A percentile compares a stretch with the other conserved stretches of the same genome.
These are phyloP conservation scores for Breviolum minutum DNA, from an alignment of 73 alveolate species.

Conservation along the genomic window DNA sequence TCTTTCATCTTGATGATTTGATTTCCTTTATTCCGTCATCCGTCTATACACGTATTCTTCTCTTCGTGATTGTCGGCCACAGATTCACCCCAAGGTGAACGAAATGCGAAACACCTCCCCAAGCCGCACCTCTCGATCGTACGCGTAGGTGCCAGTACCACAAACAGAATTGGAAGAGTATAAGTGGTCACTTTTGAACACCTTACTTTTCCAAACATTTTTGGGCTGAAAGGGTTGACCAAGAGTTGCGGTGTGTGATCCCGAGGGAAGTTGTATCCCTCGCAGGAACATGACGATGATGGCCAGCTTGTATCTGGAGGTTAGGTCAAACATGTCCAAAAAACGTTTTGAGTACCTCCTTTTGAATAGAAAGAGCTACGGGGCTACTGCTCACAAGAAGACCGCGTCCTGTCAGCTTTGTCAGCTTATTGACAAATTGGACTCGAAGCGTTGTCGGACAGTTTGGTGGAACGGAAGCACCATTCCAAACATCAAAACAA, in stretches of 20 bases:
- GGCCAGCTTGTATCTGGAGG: too few relatives aligned
- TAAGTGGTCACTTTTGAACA: background rate
- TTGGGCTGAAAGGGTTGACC: too few relatives aligned
- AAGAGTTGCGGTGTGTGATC: too few relatives aligned
- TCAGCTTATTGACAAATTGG: background rate
- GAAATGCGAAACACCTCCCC: background rate
- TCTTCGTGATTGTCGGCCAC: background rate
- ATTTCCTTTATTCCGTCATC: background rate
- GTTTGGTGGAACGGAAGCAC: too few relatives aligned
- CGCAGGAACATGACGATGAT: too few relatives aligned
- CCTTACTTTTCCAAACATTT: background rate
- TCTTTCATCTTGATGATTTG: background rate
- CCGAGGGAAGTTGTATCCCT: too few relatives aligned
- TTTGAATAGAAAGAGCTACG: too few relatives aligned
- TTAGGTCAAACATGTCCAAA: too few relatives aligned
- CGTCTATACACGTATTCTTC: background rate
- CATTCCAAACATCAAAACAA: too few relatives aligned
- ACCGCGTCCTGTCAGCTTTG: too few relatives aligned
- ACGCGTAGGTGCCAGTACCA: slow-evolving; percentile 48
- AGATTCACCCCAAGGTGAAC: background rate
- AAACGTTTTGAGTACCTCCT: too few relatives aligned
- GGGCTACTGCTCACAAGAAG: too few relatives aligned
- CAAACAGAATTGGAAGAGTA: background rate
- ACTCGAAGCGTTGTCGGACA: background rate
- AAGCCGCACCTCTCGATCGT: slow-evolving; percentile 54